A percentile compares a stretch with the other conserved stretches of the same genome.
Evolutionary conservation across 441 rosid genomes (phyloP).

Genomic region (Breynia disticha): DNA sequence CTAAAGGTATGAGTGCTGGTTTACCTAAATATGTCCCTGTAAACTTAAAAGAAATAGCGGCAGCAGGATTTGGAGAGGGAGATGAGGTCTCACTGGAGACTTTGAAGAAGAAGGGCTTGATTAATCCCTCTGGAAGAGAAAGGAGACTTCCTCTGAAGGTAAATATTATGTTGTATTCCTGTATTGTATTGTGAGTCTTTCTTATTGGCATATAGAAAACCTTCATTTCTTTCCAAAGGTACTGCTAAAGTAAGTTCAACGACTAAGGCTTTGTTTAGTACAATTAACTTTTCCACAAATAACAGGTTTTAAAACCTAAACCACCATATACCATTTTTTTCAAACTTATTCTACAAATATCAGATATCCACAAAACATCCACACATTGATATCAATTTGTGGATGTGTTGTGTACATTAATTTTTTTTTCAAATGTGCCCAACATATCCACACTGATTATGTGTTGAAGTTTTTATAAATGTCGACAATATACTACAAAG

Average conservation of each 20-base stretch:
- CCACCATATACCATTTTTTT: too few species aligned
- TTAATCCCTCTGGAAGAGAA: slow-evolving; percentile 96
- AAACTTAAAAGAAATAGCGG: slow-evolving; percentile 62
- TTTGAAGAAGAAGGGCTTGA: slow-evolving; percentile 63
- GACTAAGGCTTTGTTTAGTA: too few species aligned
- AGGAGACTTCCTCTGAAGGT: slow-evolving; percentile 89
- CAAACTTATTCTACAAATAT: too few species aligned
- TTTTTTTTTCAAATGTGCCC: too few species aligned
- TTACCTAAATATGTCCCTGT: slow-evolving; percentile 72
- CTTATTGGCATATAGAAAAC: not conserved
- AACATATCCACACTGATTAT: too few species aligned
- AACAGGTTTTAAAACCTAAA: too few species aligned
- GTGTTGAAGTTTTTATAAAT: too few species aligned
- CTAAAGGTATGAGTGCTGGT: slow-evolving; percentile 77
- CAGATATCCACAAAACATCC: too few species aligned
- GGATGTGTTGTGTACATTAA: too few species aligned
- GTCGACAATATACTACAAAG: too few species aligned
- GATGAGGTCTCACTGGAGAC: slow-evolving; percentile 82
- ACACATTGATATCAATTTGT: too few species aligned
- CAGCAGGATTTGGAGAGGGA: slow-evolving; percentile 73
- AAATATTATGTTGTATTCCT: not conserved
- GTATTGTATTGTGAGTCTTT: not conserved
- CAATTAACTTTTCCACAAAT: too few species aligned
- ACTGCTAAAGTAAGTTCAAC: not conserved
- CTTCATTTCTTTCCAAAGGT: not conserved